These are phyloP conservation scores for Aaosphaeria arxii DNA, from an alignment of 2,329 filamentous ascomycete genomes.

Conservation along the genomic window DNA sequence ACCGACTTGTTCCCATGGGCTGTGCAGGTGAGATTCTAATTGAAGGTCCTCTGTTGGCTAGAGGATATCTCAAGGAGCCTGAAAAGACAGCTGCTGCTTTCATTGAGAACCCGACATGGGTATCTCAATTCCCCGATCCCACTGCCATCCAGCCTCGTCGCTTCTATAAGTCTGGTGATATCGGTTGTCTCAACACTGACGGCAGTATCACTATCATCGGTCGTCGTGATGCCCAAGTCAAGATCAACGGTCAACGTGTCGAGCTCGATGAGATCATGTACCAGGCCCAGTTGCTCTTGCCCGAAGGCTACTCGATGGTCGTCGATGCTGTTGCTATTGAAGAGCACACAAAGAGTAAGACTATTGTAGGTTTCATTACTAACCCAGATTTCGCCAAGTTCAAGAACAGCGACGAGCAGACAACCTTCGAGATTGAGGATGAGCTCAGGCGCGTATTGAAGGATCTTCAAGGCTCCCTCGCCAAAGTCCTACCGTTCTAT, in stretches of 20 bases:
- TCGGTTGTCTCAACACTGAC: slow-evolving; percentile 5
- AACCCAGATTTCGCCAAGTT: slow-evolving; percentile 4
- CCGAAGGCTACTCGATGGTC: slow-evolving; percentile 1
- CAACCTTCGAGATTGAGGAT: slow-evolving; percentile 8
- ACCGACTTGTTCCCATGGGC: slow-evolving; percentile 8
- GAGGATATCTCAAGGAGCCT: slow-evolving; percentile 12
- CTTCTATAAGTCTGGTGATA: slow-evolving; percentile 7
- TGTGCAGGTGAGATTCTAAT: slow-evolving; percentile 6
- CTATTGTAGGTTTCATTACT: slow-evolving; percentile 10
- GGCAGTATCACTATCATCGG: slow-evolving; percentile 3
- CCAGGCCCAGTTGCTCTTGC: slow-evolving; percentile 1
- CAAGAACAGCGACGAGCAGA: slow-evolving; percentile 2
- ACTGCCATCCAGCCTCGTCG: slow-evolving; percentile 2
- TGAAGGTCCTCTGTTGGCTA: slow-evolving; percentile 23
- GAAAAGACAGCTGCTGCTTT: slow-evolving; percentile 23
- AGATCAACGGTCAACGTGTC: slow-evolving; percentile 11
- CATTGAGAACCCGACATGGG: slow-evolving; percentile 14
- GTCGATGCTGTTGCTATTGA: slow-evolving; percentile 1
- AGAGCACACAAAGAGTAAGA: slow-evolving; percentile 11
- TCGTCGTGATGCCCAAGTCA: slow-evolving; percentile 5
- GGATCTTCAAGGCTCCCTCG: slow-evolving; percentile 11
- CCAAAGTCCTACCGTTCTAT: slow-evolving; percentile 20
- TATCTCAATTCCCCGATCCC: neutral
- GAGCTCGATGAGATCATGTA: slow-evolving; percentile 9
- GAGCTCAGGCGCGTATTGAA: slow-evolving; percentile 8